phyloP scores from a whole-genome alignment of 192 early-diverging fungal genomes.

The Linnemannia elongata region DNA sequence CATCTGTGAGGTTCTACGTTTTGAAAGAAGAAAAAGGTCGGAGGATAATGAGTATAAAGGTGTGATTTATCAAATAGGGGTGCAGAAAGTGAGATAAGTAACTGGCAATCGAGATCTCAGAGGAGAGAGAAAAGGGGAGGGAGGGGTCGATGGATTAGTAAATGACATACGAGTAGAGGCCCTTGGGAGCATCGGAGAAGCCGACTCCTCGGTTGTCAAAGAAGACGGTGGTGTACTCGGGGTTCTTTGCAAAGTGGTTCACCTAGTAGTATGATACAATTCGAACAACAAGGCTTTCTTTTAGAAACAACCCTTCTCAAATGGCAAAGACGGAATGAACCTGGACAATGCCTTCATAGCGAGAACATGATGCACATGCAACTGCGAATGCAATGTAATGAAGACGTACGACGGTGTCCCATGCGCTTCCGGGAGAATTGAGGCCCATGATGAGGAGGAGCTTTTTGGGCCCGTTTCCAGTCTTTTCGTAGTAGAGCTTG shows the following conservation, averaged over 20 bases:
- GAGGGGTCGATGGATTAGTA: background rate
- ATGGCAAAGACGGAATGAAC: background rate
- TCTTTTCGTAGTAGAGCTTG: conserved; percentile 84
- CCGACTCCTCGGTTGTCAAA: conserved; percentile 93
- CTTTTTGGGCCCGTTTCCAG: conserved; percentile 78
- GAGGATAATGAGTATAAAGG: background rate
- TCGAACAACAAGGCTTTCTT: background rate
- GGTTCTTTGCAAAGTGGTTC: conserved; percentile 72
- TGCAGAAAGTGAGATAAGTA: background rate
- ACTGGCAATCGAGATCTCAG: background rate
- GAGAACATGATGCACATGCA: too few species aligned
- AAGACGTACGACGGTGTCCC: conserved; percentile 42
- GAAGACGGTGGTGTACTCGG: conserved; percentile 78
- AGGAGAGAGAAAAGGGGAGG: background rate
- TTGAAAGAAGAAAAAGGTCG: too few species aligned
- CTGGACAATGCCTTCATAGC: too few species aligned
- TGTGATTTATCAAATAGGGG: background rate
- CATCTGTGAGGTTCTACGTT: conserved; percentile 78
- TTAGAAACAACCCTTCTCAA: background rate
- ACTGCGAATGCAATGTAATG: background rate
- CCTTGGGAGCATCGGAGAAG: conserved; percentile 66
- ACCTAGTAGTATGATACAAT: conserved; percentile 59
- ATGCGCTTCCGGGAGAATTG: conserved; percentile 35
- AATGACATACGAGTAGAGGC: conserved; percentile 63
- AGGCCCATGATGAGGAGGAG: conserved; percentile 84